Evolutionary conservation across 202 grass and related monocot species (phyloP), one percentile per base, ranked within the genome.

Genomic region (Setaria viridis): DNA sequence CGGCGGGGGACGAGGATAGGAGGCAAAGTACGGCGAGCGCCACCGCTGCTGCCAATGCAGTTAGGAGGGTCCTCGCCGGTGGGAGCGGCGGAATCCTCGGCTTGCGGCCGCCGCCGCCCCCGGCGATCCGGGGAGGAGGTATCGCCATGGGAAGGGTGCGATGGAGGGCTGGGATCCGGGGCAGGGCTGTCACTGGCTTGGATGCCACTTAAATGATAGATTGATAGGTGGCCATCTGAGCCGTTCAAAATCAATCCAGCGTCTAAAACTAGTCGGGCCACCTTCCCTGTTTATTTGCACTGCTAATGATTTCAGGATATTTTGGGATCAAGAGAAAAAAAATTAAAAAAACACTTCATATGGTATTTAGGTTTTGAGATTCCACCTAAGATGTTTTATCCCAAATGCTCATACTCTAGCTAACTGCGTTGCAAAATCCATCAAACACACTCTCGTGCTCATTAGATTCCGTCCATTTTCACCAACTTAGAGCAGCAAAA

Each of bases 61-160:
- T 83, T 3, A 94, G 46, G 67, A 91, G 83, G 17, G 64, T 64
- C 78, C 77, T 85, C 63, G 88, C 78, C 12, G 88, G 77, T 4
- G 83, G 74, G 19, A 93, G 85, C 35, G 85, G 67, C 37, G 67
- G 89, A 15, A 82, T 20, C 62, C 77, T 82, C 46, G 83, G 83
- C 84, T 74, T 94, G 56, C 82, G 78, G 56, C 74, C 84, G 62
- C 70, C 62, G 43, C 69, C 76, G 48, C 34, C 47, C 64, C 50
- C 67, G 29, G 66, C 47, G 76, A 74, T 76, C n/a, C 84, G 80
- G 55, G 64, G 49, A 25, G 34, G 63, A 35, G 51, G 63, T 41
- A 84, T 88, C 82, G 86, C 85, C 91, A 90, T 93, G 55, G 77
- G 54, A 82, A 81, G 59, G 77, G 79, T 70, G 37, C 41, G 42